Conservation (phyloP, 305 asterid species). For the Andrographis paniculata region DNA sequence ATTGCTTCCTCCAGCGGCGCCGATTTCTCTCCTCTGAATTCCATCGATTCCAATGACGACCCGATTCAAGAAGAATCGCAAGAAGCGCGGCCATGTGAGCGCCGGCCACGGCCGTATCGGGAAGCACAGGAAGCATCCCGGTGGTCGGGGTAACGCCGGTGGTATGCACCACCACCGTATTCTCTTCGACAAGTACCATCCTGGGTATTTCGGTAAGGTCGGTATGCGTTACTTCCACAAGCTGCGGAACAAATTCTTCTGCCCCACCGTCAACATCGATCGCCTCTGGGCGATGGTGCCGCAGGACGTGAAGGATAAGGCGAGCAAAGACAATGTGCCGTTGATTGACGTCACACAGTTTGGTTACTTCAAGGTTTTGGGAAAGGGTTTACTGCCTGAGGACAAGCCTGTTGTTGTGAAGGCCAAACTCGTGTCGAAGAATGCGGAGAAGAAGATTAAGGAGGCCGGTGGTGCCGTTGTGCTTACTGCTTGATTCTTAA, state of each 20-base stretch:
- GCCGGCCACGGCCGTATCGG: constrained; percentile 86
- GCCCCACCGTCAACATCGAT: constrained; percentile 74
- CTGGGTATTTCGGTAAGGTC: constrained; percentile 70
- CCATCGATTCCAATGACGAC: constrained; percentile 54
- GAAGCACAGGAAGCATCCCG: constrained; percentile 74
- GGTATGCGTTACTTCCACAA: constrained; percentile 79
- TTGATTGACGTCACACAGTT: constrained; percentile 64
- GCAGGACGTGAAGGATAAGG: constrained; percentile 61
- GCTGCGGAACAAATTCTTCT: constrained; percentile 61
- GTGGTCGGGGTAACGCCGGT: constrained; percentile 77
- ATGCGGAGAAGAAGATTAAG: constrained; percentile 82
- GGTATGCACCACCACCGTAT: constrained; percentile 88
- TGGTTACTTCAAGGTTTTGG: constrained; percentile 77
- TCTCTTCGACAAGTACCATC: constrained; percentile 80
- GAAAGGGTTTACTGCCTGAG: constrained; percentile 56
- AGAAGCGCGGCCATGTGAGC: constrained; percentile 86
- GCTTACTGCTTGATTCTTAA: constrained; percentile 62
- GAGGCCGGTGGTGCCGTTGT: constrained; percentile 81
- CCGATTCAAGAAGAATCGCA: constrained; percentile 62
- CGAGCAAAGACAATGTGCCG: constrained; percentile 40
- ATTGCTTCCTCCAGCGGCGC: constrained; percentile 17
- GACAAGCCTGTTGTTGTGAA: constrained; percentile 61
- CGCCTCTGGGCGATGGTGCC: constrained; percentile 67
- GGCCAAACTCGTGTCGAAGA: constrained; percentile 67
- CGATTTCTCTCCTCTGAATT: constrained; percentile 1